Evolutionary conservation across 108 stramenopile species (phyloP), one percentile per base, ranked within the genome.

Genomic region (Discostella stelligeroides): DNA sequence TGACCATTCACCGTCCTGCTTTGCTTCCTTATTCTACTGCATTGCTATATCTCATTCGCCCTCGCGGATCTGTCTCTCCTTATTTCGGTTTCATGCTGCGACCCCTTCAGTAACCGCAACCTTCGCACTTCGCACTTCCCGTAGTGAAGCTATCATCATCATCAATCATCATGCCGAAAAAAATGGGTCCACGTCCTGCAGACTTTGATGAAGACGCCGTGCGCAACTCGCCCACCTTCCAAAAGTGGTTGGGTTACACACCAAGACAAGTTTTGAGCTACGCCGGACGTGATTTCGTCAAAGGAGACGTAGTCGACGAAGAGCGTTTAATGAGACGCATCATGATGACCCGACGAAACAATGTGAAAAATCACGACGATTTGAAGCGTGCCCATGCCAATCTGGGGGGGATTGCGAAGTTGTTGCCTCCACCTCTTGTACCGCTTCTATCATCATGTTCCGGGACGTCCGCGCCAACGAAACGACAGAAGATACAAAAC

Each of bases 291-390:
- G 84, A 89, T 20, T 95, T 95, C 65, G 47, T 82, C 75, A 92
- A 92, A 69, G 94, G 88, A n/a, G 60, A 80, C 3, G 85, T 51
- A 13, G 88, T 91, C 37, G 94, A 95, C 54, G 94, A 95, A 66
- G 94, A 95, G 71, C 85, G 94, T 15, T 72, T 95, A 55, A 91
- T 95, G 91, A 83, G 94, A 40, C 88, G 94, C 30, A 91, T 95
- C 55, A 95, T 95, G 94, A 95, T 95, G 81, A 91, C 94, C 3
- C 72, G 91, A 40, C 81, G 94, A 28, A 92, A 92, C 72, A 95
- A 95, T 65, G 43, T 95, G 23, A 73, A 83, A 29, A 91, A 92
- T 76, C 94, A 95, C 56, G 84, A 73, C 6, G 56, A 70, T 14
- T 68, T 95, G 63, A 92, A 91, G 72, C 47, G 70, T 45, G 91